These are phyloP conservation scores for Cymbopogon flexuosus DNA, from an alignment of 202 grass and related monocot species.

Conservation along the genomic window DNA sequence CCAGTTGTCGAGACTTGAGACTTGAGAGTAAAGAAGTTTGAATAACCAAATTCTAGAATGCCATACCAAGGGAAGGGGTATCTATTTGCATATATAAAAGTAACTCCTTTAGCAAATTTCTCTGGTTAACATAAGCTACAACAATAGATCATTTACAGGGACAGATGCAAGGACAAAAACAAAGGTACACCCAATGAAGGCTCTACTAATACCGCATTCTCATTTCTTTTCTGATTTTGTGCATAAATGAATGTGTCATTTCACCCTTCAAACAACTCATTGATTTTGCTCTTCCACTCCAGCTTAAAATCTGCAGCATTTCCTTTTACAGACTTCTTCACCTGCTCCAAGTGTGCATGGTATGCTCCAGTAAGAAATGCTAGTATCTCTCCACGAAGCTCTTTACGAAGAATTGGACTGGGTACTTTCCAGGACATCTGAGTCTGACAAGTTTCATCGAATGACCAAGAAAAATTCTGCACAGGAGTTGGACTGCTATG, in stretches of 20 bases:
- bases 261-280: background rate
- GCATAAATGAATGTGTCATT: background rate
- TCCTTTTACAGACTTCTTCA: background rate
- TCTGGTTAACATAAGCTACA: no score
- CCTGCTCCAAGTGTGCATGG: background rate
- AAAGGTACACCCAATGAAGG: background rate
- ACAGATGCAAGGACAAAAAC: background rate
- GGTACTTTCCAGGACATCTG: constrained; percentile 8
- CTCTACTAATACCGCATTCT: background rate
- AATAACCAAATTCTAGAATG: no score
- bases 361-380: background rate
- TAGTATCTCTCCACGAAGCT: background rate
- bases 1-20: no score
- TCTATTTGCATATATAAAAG: no score
- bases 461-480: background rate
- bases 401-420: background rate
- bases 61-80: no score
- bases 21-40: no score
- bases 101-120: no score
- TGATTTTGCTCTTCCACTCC: background rate
- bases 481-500: background rate
- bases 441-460: background rate
- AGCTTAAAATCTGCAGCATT: background rate
- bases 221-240: background rate
- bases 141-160: no score